These are phyloP conservation scores for Chenopodium berlandieri DNA, from an alignment of 148 eudicot species.

Conservation along the genomic window DNA sequence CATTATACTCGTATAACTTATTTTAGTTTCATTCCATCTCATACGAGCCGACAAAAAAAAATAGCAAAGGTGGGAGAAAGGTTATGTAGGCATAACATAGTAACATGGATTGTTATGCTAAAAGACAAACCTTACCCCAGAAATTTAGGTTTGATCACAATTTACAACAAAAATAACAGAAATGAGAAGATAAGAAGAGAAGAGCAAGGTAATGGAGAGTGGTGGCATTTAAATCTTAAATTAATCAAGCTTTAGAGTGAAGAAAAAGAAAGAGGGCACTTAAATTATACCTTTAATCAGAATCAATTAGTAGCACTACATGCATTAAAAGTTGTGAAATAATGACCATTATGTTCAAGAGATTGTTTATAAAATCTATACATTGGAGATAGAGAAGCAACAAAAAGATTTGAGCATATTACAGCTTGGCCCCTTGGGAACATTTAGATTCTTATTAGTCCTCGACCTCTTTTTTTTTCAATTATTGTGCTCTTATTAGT, in stretches of 20 bases:
- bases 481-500: not conserved
- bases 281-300: slow-evolving; percentile 23
- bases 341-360: slow-evolving; percentile 6
- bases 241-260: slow-evolving; percentile 24
- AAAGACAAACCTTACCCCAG: slow-evolving; percentile 13
- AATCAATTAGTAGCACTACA: slow-evolving; percentile 11
- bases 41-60: not conserved
- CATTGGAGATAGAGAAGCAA: slow-evolving; percentile 20
- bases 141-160: not conserved
- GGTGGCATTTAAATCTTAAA: not conserved
- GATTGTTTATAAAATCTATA: slow-evolving; percentile 8
- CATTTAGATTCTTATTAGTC: slow-evolving; percentile 18
- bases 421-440: slow-evolving; percentile 26
- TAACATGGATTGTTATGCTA: not conserved
- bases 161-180: not conserved
- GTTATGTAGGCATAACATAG: not conserved
- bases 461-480: not conserved
- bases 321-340: slow-evolving; percentile 29
- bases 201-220: no score
- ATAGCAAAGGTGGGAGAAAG: not conserved
- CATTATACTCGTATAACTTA: no score
- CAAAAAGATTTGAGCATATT: slow-evolving; percentile 24
- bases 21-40: no score
- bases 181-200: not conserved
- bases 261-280: slow-evolving; percentile 26